Base-by-base conservation (phyloP, 2,329 filamentous ascomycete species). In the Aschersonia sp. region DNA sequence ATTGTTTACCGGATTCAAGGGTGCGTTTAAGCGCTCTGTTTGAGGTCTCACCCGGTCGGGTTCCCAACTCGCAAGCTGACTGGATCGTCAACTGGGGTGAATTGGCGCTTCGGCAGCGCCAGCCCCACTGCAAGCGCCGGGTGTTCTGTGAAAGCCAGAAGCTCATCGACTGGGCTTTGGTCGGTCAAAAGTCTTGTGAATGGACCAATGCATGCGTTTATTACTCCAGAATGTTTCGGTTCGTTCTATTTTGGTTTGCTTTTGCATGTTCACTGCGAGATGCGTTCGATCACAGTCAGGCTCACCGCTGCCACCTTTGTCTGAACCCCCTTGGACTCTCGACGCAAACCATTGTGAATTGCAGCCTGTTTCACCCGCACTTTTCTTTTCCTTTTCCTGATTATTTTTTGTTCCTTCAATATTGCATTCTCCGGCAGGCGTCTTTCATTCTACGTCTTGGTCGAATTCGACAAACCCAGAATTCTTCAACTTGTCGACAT, bases 111-210 rank as follows among this genome's bases (percentile, higher is more conserved):
- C 35, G 8, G 35, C 35, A 37, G 35, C 35, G 12, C 35, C 44
- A 30, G 44, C 32, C 44, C 35, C 32, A 31, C 35, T 40, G 44
- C 31, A 45, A 45, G 44, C 44, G 44, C 44, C 32, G 29, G n/a
- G 22, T 42, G 12, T 40, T 10, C 41, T 42, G 41, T 14, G n/a
- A 11, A 10, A 42, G 41, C n/a, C 41, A 30, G 8, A n/a, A 9
- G n/a, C n/a, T 42, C 41, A 42, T 42, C 22, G 7, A 42, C 14
- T 42, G 41, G 41, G 8, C 14, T 14, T 14, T 42, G 41, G 14
- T 11, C 35, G 12, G 12, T 9, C 35, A 37, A 37, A 12, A 37
- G 8, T 37, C 35, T 37, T 37, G 6, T 42, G n/a, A 42, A 42
- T 30, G 41, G n/a, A 42, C 9, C n/a, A 5, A 8, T 30, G 8